Base-by-base conservation (phyloP, 768 basidiomycete species). In the Serendipita vermifera region DNA sequence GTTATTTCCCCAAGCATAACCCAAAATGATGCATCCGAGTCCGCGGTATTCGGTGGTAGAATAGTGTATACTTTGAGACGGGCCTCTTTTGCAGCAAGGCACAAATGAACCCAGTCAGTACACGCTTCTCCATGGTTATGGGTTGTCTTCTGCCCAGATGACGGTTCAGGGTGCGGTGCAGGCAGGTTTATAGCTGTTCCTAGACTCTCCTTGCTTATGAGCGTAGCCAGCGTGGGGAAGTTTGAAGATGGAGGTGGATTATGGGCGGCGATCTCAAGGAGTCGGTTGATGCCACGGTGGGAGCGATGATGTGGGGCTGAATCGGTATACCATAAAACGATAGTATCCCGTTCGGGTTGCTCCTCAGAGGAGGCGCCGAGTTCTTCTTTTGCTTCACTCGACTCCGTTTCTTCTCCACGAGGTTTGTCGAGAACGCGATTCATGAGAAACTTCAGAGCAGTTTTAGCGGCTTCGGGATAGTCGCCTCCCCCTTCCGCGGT, bases 381-480 rank as follows among this genome's bases (percentile, higher is more conserved):
- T n/a, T 20, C 20, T 13, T 13, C 11, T 29, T 20, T 22, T 9
- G 40, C 11, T 26, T 11, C 9, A 24, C 13, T 13, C 7, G 17
- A 3, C 26, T 33, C 41, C 33, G 51, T 26, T 11, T 31, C 17
- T 20, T 17, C 32, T 22, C n/a, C 51, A 22, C 51, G 51, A 13
- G 27, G 5, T 1, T 33, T 22, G 32, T 54, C 51, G 17, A 15
- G 29, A 14, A 39, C 38, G n/a, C 29, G 26, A 22, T 57, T n/a
- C 3, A 57, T 29, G 20, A 57, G 61, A 13, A 59, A 61, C 40
- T 64, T 62, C 32, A 67, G 56, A 3, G 64, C 66, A 2, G 62
- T 64, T 38, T 67, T 65, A n/a, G 66, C 66, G 14, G 66, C 46
- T 41, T 65, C 66, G 2, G 66, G 66, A 24, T 57, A 67, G 57